Evolutionary conservation across 1,284 basidiomycete genomes (phyloP).

Genomic region (Waitea zeae): DNA sequence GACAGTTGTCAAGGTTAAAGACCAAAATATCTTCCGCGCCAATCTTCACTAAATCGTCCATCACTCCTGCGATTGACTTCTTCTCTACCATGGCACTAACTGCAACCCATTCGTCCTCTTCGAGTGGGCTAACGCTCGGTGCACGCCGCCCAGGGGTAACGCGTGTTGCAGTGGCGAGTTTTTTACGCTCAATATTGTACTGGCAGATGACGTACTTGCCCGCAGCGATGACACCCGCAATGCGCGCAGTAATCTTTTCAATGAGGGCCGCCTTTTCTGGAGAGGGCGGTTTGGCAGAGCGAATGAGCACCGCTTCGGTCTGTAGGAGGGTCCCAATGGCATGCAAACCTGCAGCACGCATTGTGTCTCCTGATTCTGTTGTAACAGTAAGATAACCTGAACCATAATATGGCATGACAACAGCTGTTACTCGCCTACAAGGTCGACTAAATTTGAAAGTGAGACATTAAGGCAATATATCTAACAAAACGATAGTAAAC

Average conservation of each 20-base stretch:
- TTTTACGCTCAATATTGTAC: constrained; percentile 71
- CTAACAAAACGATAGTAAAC: no score
- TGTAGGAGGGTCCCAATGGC: constrained; percentile 80
- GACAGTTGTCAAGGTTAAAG: constrained; percentile 85
- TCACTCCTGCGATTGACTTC: constrained; percentile 67
- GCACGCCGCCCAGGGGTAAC: constrained; percentile 86
- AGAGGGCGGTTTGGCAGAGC: constrained; percentile 55
- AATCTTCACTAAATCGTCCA: constrained; percentile 73
- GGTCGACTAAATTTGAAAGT: constrained; percentile 48
- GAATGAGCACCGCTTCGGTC: constrained; percentile 91
- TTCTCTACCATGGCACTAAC: constrained; percentile 90
- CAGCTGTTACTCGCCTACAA: constrained; percentile 54
- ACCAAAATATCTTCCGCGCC: constrained; percentile 89
- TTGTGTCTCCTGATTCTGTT: constrained; percentile 95
- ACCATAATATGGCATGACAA: not conserved
- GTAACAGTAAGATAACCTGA: no score
- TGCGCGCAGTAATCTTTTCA: constrained; percentile 70
- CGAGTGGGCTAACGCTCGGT: constrained; percentile 80
- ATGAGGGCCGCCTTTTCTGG: constrained; percentile 56
- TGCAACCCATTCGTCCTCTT: constrained; percentile 77
- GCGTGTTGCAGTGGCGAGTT: constrained; percentile 41
- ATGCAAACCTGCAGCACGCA: constrained; percentile 94
- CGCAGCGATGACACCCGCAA: constrained; percentile 89
- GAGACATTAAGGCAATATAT: constrained; percentile 5
- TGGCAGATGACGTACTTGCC: constrained; percentile 78